Evolutionary conservation across 345 rosid genomes (phyloP).

Genomic region (Trapa bicornis): DNA sequence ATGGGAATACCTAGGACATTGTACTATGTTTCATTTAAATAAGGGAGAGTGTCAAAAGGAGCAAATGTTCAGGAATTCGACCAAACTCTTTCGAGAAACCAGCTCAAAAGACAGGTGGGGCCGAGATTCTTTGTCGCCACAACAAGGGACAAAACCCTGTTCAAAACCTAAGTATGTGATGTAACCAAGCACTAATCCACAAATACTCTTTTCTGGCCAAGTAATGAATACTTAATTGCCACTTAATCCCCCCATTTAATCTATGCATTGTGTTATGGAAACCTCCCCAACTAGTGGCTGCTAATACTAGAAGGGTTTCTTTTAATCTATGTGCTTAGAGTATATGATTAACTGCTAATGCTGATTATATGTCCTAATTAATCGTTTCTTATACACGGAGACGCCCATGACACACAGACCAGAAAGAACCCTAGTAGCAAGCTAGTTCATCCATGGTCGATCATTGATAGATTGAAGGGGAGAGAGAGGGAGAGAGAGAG

Average conservation of each 20-base stretch:
- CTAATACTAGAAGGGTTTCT: not conserved
- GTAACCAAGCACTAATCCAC: not conserved
- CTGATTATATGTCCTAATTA: too few relatives aligned
- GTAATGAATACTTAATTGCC: not conserved
- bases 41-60: not conserved
- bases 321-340: too few relatives aligned
- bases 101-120: too few relatives aligned
- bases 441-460: too few relatives aligned
- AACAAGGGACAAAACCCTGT: constrained; percentile 8
- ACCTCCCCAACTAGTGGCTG: constrained; percentile 3
- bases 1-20: too few relatives aligned
- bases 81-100: constrained; percentile 3
- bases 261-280: not conserved
- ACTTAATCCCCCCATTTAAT: not conserved
- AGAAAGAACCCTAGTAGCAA: too few relatives aligned
- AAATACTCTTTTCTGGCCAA: too few relatives aligned
- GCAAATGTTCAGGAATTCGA: not conserved
- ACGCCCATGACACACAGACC: too few relatives aligned
- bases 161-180: not conserved
- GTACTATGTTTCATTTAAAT: not conserved
- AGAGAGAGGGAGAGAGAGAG: too few relatives aligned
- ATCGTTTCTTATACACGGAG: too few relatives aligned
- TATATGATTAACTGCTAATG: too few relatives aligned
- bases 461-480: too few relatives aligned
- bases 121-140: constrained; percentile 10